Conservation (phyloP, 192 early-diverging fungal genomes). For the Haplosporangium gracile region DNA sequence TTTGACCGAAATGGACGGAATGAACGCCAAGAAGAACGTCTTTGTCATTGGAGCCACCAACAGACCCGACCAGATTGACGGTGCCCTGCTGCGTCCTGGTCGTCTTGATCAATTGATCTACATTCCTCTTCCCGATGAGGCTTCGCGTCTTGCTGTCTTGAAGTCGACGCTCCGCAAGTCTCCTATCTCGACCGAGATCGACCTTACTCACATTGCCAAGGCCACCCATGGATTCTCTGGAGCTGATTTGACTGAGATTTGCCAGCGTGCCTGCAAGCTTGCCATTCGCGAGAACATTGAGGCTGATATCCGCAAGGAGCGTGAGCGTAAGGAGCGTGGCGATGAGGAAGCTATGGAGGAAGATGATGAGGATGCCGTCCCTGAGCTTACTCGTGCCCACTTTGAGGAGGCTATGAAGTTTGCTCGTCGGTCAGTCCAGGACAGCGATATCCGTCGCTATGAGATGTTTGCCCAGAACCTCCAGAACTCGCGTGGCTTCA, state of each 20-base stretch:
- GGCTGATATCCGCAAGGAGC: constrained; percentile 81
- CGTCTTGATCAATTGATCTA: constrained; percentile 99
- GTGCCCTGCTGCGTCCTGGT: constrained; percentile 96
- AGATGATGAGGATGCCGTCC: constrained; percentile 89
- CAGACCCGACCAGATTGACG: constrained; percentile 98
- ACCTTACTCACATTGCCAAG: constrained; percentile 89
- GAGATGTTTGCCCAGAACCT: constrained; percentile 99
- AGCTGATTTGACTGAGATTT: constrained; percentile 98
- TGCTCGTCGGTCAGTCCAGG: constrained; percentile 95
- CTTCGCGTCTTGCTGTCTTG: constrained; percentile 87
- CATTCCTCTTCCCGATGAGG: constrained; percentile 93
- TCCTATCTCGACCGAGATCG: constrained; percentile 83
- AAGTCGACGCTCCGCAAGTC: constrained; percentile 94
- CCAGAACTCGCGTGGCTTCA: constrained; percentile 95
- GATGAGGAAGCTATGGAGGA: constrained; percentile 84
- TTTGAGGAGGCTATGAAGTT: constrained; percentile 99
- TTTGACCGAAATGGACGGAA: constrained; percentile 99
- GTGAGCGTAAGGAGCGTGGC: constrained; percentile 80
- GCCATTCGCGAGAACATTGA: constrained; percentile 98
- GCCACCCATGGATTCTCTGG: constrained; percentile 95
- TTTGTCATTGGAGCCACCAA: constrained; percentile 99
- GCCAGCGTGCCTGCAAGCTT: constrained; percentile 97
- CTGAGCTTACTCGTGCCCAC: constrained; percentile 93
- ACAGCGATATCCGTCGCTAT: constrained; percentile 98
- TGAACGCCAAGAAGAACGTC: constrained; percentile 99